Evolutionary conservation across 306 rosid genomes (phyloP).

Genomic region (Rosa lucieae): DNA sequence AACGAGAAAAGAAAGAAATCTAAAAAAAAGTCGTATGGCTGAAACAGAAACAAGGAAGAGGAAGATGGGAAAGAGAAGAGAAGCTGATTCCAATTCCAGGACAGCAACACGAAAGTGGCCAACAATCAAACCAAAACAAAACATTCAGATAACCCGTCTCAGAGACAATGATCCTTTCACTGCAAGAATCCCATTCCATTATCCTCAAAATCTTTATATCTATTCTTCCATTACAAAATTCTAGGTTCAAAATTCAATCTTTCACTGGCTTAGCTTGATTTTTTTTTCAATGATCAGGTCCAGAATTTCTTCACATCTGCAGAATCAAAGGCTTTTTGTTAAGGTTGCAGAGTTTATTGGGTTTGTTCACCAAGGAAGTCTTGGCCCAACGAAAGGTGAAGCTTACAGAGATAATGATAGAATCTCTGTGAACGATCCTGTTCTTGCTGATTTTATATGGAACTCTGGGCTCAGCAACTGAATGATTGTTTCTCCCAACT

Average conservation of each 20-base stretch:
- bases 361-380: constrained; percentile 82
- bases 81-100: constrained; percentile 30
- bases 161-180: constrained; percentile 75
- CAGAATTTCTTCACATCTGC: constrained; percentile 59
- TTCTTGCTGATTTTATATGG: constrained; percentile 72
- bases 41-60: constrained; percentile 46
- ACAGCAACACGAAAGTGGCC: constrained; percentile 62
- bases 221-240: neutral
- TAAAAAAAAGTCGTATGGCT: constrained; percentile 16
- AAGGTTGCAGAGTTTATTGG: constrained; percentile 70
- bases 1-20: neutral
- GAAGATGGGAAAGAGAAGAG: constrained; percentile 64
- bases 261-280: neutral
- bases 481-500: constrained; percentile 32
- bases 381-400: constrained; percentile 87
- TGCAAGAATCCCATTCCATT: constrained; percentile 38
- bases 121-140: constrained; percentile 60
- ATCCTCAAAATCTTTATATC: neutral
- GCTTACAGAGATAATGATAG: constrained; percentile 90
- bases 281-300: constrained; percentile 54
- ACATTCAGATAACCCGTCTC: constrained; percentile 53
- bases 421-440: constrained; percentile 63
- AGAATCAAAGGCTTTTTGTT: constrained; percentile 72
- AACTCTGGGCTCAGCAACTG: constrained; percentile 60
- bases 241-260: neutral